Evolutionary conservation across 192 early-diverging fungal genomes (phyloP), one percentile per base, ranked within the genome.

Genomic region (Coemansia sp.): DNA sequence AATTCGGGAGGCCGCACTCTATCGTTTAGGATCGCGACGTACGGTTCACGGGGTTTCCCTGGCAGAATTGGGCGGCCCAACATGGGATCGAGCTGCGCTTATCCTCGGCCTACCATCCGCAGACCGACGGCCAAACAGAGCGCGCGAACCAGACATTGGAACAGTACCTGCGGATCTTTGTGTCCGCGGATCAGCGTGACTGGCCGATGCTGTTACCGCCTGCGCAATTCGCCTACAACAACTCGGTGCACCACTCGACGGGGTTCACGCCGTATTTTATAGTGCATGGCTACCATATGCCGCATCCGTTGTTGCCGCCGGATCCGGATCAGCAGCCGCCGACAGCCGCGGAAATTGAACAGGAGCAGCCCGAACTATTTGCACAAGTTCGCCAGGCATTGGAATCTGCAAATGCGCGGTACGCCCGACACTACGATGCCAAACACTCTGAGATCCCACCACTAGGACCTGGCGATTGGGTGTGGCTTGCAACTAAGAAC

Each of bases 151-250:
- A 60, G 1, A 69, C 34, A 9, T 22, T 80, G 0, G 68, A 82
- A 43, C 59, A 67, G 5, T 53, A 64, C 12, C 26, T 46, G 2
- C 26, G 78, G 0, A 50, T 47, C 6, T 79, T 42, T 20, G 52
- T 64, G 9, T 55, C 63, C 40, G 60, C 67, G 17, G 38, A 55
- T 2, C 75, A 81, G 45, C 17, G 30, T 12, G 38, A 84, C 60
- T 84, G 84, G 82, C 22, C 34, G 5, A 21, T 23, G 0, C 49
- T 78, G 22, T 49, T 86, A 2, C 68, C 63, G 0, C 7, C 62
- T 0, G 75, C 64, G 1, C 78, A 81, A 28, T 78, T 81, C 30
- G 60, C 70, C 0, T 84, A 81, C 65, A 86, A 84, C 44, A 46
- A 46, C 26, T 14, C n/a, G 10, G 27, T 29, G 12, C 44, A 46